Base-by-base conservation (phyloP, 257 asterid genomes). In the Henckelia pumila region DNA sequence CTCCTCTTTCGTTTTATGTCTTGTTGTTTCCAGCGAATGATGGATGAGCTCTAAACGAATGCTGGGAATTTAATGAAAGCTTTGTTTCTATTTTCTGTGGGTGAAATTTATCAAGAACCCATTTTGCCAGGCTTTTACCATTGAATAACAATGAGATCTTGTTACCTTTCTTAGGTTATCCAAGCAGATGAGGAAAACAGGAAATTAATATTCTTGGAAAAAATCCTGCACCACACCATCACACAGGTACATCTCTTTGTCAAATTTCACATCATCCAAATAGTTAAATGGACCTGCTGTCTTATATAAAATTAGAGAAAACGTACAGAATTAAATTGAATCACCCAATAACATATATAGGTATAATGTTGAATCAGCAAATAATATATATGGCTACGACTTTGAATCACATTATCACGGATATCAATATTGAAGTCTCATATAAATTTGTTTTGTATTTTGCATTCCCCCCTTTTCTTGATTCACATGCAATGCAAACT, bases 351-450 rank as follows among this genome's bases (percentile, higher is more conserved):
- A 64, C 20, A 19, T 69, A 67, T 76, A 75, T 64, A 74, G 76
- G 59, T 53, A 75, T n/a, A 76, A 66, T 56, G 78, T 63, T 30
- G 79, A 8, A 20, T 40, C 26, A 44, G 52, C 52, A 44, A 13
- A 44, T 44, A 44, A 14, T 21, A 47, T 47, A 8, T 47, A 47
- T 47, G 21, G 55, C 1, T 47, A 47, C 21, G 19, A 47, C 21
- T 47, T 47, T 47, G 20, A 76, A 76, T 78, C 87, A 29, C 71
- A 75, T 26, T 71, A 66, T 66, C 71, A 71, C 17, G 81, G 44
- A 57, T 84, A 81, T 77, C 68, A 7, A 22, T 78, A 74, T 59
- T 64, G 65, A 71, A 24, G 63, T 67, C 61, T 52, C 23, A 25
- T 56, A 29, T 14, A 33, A 29, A 25, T 23, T 66, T 33, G 68